A percentile compares a stretch with the other conserved stretches of the same genome.
These are phyloP conservation scores for Monosporascus ibericus DNA, from an alignment of 2,329 filamentous ascomycete genomes.

Conservation along the genomic window DNA sequence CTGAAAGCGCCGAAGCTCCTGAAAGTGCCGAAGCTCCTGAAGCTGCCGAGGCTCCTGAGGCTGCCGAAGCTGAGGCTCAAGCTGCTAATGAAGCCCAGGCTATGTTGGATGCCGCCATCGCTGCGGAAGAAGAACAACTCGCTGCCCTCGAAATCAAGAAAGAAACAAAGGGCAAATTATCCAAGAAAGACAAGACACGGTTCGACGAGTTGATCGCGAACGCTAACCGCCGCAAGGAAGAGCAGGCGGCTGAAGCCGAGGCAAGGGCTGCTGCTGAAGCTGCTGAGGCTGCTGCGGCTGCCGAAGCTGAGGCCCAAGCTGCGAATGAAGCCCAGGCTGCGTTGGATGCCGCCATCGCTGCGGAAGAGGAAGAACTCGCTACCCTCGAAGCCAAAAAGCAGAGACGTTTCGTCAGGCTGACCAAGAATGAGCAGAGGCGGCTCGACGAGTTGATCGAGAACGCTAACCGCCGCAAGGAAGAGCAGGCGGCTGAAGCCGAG, in stretches of 20 bases:
- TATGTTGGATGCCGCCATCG: not conserved
- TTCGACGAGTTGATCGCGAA: constrained; percentile 31
- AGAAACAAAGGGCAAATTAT: constrained; percentile 39
- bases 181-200: constrained; percentile 41
- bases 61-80: constrained; percentile 7
- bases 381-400: constrained; percentile 21
- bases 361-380: not conserved
- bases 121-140: constrained; percentile 24
- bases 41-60: constrained; percentile 8
- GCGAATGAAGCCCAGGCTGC: no score
- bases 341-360: not conserved
- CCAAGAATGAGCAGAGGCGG: constrained; percentile 27
- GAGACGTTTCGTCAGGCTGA: constrained; percentile 35
- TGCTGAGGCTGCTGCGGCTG: constrained; percentile 1
- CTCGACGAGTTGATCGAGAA: constrained; percentile 16
- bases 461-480: constrained; percentile 11
- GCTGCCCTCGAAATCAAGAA: constrained; percentile 41
- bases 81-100: constrained; percentile 6
- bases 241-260: constrained; percentile 32
- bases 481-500: constrained; percentile 6
- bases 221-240: constrained; percentile 23
- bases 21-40: constrained; percentile 6
- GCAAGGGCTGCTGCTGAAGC: constrained; percentile 20
- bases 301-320: no score
- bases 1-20: constrained; percentile 8